Evolutionary conservation across 805 yeast genomes (phyloP).

Genomic region (Yamadazyma kitorensis): DNA sequence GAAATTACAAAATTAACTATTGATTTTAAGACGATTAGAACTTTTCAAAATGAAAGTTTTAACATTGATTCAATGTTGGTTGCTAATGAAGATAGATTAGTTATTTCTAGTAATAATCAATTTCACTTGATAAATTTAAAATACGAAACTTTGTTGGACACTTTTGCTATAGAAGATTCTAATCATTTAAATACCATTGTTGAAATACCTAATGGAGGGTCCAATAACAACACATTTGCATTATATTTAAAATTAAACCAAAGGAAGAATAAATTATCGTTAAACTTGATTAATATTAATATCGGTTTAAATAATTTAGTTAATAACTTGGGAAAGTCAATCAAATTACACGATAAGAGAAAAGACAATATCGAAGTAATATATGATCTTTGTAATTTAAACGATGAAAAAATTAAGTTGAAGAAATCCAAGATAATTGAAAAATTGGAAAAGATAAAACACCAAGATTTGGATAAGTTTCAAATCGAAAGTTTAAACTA

Average conservation of each 20-base stretch:
- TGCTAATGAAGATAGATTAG: constrained; percentile 46
- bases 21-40: constrained; percentile 5
- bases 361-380: no score
- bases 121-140: constrained; percentile 45
- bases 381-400: no score
- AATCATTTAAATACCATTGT: constrained; percentile 21
- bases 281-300: constrained; percentile 48
- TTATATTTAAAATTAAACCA: constrained; percentile 39
- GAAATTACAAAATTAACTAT: constrained; percentile 7
- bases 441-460: neutral
- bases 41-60: constrained; percentile 6
- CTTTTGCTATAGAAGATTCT: constrained; percentile 19
- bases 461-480: constrained; percentile 5
- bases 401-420: neutral
- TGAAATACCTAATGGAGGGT: constrained; percentile 42
- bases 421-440: neutral
- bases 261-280: constrained; percentile 41
- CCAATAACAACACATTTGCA: constrained; percentile 42
- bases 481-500: constrained; percentile 9
- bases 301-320: constrained; percentile 67
- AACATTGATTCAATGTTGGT: constrained; percentile 28
- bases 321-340: constrained; percentile 69
- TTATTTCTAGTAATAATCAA: constrained; percentile 38
- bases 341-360: no score
- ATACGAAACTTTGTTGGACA: constrained; percentile 39